These are phyloP conservation scores for Zoysia japonica DNA, from an alignment of 176 grass and related monocot genomes.

Conservation along the genomic window DNA sequence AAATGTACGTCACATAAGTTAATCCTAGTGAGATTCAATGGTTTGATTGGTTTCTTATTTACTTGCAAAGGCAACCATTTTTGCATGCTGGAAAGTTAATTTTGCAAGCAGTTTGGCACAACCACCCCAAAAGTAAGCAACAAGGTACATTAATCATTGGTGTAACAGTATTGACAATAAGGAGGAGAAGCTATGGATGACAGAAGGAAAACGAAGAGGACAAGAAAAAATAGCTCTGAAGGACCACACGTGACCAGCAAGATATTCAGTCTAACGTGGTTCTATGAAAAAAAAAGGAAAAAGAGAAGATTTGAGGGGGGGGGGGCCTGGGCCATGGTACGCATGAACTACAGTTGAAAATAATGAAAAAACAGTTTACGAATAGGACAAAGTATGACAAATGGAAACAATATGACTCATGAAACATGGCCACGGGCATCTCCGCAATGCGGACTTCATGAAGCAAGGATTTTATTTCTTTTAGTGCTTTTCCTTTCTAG, in stretches of 20 bases:
- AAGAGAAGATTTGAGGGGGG: background rate
- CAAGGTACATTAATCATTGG: slow-evolving; percentile 10
- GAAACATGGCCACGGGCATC: slow-evolving; percentile 32
- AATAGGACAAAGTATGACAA: slow-evolving; percentile 37
- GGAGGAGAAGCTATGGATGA: slow-evolving; percentile 8
- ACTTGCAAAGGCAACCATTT: slow-evolving; percentile 20
- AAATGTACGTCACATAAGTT: background rate
- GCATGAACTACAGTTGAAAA: slow-evolving; percentile 29
- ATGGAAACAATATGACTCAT: slow-evolving; percentile 26
- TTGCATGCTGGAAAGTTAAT: slow-evolving; percentile 17
- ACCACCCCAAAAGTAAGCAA: slow-evolving; percentile 11
- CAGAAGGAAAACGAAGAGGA: background rate
- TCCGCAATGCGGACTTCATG: background rate
- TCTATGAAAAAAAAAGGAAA: no score
- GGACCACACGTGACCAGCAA: slow-evolving; percentile 2
- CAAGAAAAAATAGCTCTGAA: slow-evolving; percentile 17
- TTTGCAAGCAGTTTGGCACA: slow-evolving; percentile 12
- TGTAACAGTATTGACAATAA: slow-evolving; percentile 12
- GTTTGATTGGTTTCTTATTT: slow-evolving; percentile 1
- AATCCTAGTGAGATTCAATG: background rate
- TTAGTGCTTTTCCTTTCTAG: slow-evolving; percentile 9
- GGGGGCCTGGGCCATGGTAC: slow-evolving; percentile 3
- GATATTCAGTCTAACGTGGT: background rate
- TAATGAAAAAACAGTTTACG: slow-evolving; percentile 17
- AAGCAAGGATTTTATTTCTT: slow-evolving; percentile 37